phyloP scores from a whole-genome alignment of 495 filamentous ascomycete species.

The Aspergillus bertholletiae region DNA sequence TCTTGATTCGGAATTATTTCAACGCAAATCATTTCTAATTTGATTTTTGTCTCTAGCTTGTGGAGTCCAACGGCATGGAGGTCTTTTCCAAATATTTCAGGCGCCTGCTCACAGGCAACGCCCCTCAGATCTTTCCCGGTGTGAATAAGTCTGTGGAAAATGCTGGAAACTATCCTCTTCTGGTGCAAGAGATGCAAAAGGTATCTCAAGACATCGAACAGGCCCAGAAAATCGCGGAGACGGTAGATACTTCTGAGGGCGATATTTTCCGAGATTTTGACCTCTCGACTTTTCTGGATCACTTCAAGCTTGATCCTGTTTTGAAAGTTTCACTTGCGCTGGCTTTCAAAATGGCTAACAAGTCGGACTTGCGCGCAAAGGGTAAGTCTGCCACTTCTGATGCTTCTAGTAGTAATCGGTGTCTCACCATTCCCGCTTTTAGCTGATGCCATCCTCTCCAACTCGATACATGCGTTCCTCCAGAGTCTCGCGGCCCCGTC shows the following conservation, averaged over 20 bases:
- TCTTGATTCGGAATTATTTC: not conserved
- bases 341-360: constrained; percentile 77
- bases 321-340: constrained; percentile 85
- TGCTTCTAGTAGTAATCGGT: constrained; percentile 14
- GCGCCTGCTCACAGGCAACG: constrained; percentile 80
- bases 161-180: constrained; percentile 73
- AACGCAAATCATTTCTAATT: not conserved
- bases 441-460: constrained; percentile 82
- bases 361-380: constrained; percentile 80
- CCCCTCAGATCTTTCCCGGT: constrained; percentile 78
- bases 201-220: constrained; percentile 74
- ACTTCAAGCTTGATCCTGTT: constrained; percentile 86
- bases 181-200: constrained; percentile 83
- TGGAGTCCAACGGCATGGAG: constrained; percentile 96
- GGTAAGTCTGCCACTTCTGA: constrained; percentile 50
- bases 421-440: constrained; percentile 25
- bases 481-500: constrained; percentile 59
- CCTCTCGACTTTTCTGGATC: constrained; percentile 84
- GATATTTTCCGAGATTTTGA: constrained; percentile 95
- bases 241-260: constrained; percentile 79
- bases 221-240: constrained; percentile 86
- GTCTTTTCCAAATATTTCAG: constrained; percentile 90
- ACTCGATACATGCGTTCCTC: constrained; percentile 70
- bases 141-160: constrained; percentile 66
- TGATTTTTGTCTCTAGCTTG: constrained; percentile 57